These are phyloP conservation scores for Coniochaeta sp. DNA, from an alignment of 2,329 filamentous ascomycete species.

Conservation along the genomic window DNA sequence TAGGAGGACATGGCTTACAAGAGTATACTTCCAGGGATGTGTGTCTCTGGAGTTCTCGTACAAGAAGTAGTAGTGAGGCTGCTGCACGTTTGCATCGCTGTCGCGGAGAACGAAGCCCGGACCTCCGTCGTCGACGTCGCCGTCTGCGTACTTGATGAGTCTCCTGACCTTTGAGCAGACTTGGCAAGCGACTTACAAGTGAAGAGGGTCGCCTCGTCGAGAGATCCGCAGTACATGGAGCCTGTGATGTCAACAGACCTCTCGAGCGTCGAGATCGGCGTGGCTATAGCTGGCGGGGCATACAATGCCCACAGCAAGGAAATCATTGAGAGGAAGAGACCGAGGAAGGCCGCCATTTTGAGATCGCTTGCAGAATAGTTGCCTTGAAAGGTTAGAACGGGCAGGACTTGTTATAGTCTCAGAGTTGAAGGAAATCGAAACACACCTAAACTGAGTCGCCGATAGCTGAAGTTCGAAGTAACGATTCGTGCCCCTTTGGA, in stretches of 20 bases:
- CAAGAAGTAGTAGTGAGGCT: conserved; percentile 14
- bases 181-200: not conserved
- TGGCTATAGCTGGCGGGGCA: not conserved
- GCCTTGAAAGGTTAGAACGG: too few relatives aligned
- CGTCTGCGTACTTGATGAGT: conserved; percentile 1
- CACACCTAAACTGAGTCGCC: too few relatives aligned
- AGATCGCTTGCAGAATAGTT: not conserved
- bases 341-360: not conserved
- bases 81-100: conserved; percentile 11
- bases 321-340: not conserved
- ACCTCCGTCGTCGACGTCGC: conserved; percentile 11
- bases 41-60: conserved; percentile 18
- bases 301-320: not conserved
- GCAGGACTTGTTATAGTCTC: not conserved
- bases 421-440: not conserved
- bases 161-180: not conserved
- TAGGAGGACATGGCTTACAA: conserved; percentile 7
- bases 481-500: too few relatives aligned
- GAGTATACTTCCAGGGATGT: conserved; percentile 18
- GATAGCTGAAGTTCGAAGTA: too few relatives aligned
- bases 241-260: not conserved
- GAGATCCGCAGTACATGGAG: not conserved
- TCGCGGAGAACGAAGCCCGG: conserved; percentile 17
- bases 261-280: not conserved
- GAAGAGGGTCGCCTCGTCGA: conserved; percentile 4